Base-by-base conservation (phyloP, 306 rosid genomes). In the Quercus alba region DNA sequence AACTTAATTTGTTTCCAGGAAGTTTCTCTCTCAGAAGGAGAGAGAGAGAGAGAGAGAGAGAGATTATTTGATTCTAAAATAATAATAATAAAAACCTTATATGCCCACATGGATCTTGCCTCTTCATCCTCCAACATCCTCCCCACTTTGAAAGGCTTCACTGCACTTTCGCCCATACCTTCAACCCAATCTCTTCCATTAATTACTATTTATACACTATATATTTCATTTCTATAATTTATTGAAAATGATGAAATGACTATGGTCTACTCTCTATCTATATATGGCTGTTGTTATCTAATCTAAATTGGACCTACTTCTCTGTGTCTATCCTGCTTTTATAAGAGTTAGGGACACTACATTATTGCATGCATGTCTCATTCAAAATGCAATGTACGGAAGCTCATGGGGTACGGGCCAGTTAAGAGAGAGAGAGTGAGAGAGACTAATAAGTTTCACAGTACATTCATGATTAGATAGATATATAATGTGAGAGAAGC, bases 41-140 rank as follows among this genome's bases (percentile, higher is more conserved):
- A 62, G 1, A 18, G 51, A 3, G 58, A 59, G 81, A 41, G 35
- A 38, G 44, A 33, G 44, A 62, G 3, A 18, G 51, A 3, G 54
- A 59, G 81, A 41, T 8, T 41, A 84, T 85, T 79, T 73, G 84
- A 79, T 82, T 77, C 52, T 19, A 20, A 25, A 62, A 75, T 19
- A 18, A 52, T 23, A 35, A 54, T 75, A 74, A 75, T 6, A 41
- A 35, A 78, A 75, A 70, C 69, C 73, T 69, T 56, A 41, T 11
- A 41, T 41, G 56, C 70, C 78, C 93, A 88, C 97, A 83, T 92
- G 97, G 93, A 87, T 84, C 74, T 84, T 86, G 97, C 89, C 91
- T 74, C 92, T 86, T 82, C 87, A 77, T 82, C 73, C n/a, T 80
- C 88, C 84, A 86, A 88, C 93, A 85, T 83, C 77, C 80, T 57